Conservation (phyloP, 208 protist genomes). For the Histomonas meleagridis region DNA sequence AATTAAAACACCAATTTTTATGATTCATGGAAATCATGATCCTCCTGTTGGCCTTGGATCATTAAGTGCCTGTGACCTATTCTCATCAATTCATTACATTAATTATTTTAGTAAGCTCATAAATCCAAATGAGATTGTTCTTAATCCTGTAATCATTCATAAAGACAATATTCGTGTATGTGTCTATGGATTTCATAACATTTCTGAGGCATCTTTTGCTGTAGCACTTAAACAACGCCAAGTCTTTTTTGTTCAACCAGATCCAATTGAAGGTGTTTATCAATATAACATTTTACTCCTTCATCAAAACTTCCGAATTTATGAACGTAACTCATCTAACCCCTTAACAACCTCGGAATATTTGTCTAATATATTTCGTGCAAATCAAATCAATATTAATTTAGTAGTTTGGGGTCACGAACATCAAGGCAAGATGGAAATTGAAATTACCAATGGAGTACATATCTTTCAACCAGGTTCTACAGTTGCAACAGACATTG, state of each 20-base stretch:
- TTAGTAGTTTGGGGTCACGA: neutral
- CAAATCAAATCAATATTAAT: neutral
- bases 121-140: neutral
- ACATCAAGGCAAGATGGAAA: neutral
- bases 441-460: neutral
- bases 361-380: neutral
- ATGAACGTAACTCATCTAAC: no score
- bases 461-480: neutral
- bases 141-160: neutral
- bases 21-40: conserved; percentile 30
- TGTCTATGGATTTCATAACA: neutral
- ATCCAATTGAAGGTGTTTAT: neutral
- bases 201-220: neutral
- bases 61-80: neutral
- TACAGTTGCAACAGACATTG: neutral
- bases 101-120: neutral
- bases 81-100: neutral
- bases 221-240: neutral
- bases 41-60: neutral
- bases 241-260: neutral
- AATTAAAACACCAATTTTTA: neutral
- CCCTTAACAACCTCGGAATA: neutral
- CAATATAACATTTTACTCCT: neutral
- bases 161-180: neutral
- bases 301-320: neutral